Evolutionary conservation across 345 rosid species (phyloP).

Genomic region (Eucalyptus fibrosa): DNA sequence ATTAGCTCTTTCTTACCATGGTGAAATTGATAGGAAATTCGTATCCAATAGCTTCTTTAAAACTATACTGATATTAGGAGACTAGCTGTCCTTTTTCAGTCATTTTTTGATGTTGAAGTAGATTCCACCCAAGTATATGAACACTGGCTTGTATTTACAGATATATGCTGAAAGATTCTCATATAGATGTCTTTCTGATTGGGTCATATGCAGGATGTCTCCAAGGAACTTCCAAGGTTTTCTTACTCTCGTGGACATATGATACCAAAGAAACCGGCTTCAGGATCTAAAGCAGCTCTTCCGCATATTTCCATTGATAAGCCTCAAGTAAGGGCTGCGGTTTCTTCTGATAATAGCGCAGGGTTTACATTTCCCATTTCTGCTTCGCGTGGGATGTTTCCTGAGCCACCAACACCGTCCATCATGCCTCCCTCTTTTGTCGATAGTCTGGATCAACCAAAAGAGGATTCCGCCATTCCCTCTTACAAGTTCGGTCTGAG

Average conservation of each 20-base stretch:
- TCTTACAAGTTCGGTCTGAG: conserved; percentile 45
- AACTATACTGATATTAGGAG: not conserved
- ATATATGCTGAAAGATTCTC: not conserved
- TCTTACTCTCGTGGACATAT: conserved; percentile 4
- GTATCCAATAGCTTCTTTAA: not conserved
- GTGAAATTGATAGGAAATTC: not conserved
- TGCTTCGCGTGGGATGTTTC: conserved; percentile 25
- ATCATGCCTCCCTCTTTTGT: conserved; percentile 36
- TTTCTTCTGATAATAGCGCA: conserved; percentile 29
- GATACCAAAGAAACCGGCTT: conserved; percentile 31
- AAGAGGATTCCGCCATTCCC: conserved; percentile 32
- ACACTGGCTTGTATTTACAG: not conserved
- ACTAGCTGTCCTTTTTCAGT: not conserved
- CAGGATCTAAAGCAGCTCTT: conserved; percentile 37
- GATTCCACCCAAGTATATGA: not conserved
- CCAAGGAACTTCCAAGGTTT: conserved; percentile 8
- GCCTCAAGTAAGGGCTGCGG: conserved; percentile 33
- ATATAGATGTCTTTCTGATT: not conserved
- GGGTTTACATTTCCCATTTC: conserved; percentile 73
- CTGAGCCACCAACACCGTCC: conserved; percentile 89
- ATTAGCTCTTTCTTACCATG: not conserved
- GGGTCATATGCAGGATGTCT: conserved; percentile 20
- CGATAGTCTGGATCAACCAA: conserved; percentile 6
- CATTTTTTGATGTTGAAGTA: not conserved
- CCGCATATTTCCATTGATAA: conserved; percentile 42